phyloP scores from a whole-genome alignment of 2,329 filamentous ascomycete species.

The Colletotrichum paranaense region DNA sequence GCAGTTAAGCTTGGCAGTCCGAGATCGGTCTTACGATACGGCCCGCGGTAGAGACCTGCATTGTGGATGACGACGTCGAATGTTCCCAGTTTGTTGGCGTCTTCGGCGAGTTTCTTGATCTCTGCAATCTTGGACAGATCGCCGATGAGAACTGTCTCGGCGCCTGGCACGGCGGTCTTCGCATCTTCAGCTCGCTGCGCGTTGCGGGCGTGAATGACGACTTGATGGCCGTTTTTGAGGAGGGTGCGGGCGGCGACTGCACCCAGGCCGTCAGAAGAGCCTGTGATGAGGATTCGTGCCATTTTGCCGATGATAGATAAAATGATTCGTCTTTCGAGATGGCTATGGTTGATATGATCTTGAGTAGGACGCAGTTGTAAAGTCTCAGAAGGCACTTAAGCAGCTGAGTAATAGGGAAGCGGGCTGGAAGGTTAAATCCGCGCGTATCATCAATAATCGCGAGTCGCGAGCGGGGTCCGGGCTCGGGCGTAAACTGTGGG shows the following conservation, averaged over 20 bases:
- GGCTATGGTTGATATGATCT: not conserved
- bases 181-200: conserved; percentile 63
- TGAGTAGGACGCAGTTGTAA: not conserved
- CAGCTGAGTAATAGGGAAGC: not conserved
- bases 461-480: not conserved
- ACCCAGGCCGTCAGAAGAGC: conserved; percentile 68
- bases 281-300: conserved; percentile 56
- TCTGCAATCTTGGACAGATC: conserved; percentile 64
- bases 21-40: conserved; percentile 43
- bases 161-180: conserved; percentile 57
- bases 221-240: conserved; percentile 61
- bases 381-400: not conserved
- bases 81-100: conserved; percentile 59
- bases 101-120: conserved; percentile 60
- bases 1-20: conserved; percentile 60
- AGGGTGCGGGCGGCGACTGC: conserved; percentile 61
- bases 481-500: not conserved
- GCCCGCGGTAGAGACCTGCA: conserved; percentile 60
- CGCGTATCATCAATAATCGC: not conserved
- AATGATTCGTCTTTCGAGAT: not conserved
- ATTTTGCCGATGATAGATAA: not conserved
- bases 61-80: conserved; percentile 71
- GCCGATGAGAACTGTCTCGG: conserved; percentile 61
- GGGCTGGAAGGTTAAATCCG: not conserved
- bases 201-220: conserved; percentile 68